Evolutionary conservation across 495 filamentous ascomycete species (phyloP), one percentile per base, ranked within the genome.

Genomic region (Tuber umbilicatum): DNA sequence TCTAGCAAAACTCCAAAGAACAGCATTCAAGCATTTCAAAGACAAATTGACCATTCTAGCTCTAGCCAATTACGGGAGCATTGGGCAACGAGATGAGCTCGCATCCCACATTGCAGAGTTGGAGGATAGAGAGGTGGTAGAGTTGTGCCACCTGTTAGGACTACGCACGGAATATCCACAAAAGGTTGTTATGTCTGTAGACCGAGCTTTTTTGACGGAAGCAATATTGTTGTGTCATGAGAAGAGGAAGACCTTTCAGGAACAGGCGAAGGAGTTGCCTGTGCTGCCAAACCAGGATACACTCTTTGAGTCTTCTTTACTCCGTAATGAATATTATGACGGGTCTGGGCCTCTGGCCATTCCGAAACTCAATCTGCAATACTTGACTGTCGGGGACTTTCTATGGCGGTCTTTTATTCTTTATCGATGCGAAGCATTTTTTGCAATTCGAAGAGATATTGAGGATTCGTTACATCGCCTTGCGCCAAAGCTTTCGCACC

Each of bases 361-460:
- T 71, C 95, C 95, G 2, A 99, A 98, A 79, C 84, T 98, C 70
- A 98, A 97, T 81, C 86, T 99, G 60, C 95, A 98, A 79, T 98
- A 99, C 82, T 87, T 99, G 39, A 94, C 93, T 12, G 89, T 97
- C 45, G 94, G 95, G 5, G 95, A 99, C 82, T 98, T 98, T 78
- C 87, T 99, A 16, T 98, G 93, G 93, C 88, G 95, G 50, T 92
- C 94, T 21, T 91, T 98, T 79, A 86, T 95, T 38, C 87, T 98
- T 5, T 92, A 97, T 81, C 89, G 95, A 37, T 93, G 90, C 76
- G 95, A 99, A 83, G 89, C 95, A 4, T 98, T 97, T 81, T 98
- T 94, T 84, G 93, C 93, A 73, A 94, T 99, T 73, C 89, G 94
- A 41, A 94, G 92, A 79, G 91, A 97, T 77, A 90, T 99, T 77